phyloP scores from a whole-genome alignment of 108 stramenopile genomes.

The Thalassiosira profunda region DNA sequence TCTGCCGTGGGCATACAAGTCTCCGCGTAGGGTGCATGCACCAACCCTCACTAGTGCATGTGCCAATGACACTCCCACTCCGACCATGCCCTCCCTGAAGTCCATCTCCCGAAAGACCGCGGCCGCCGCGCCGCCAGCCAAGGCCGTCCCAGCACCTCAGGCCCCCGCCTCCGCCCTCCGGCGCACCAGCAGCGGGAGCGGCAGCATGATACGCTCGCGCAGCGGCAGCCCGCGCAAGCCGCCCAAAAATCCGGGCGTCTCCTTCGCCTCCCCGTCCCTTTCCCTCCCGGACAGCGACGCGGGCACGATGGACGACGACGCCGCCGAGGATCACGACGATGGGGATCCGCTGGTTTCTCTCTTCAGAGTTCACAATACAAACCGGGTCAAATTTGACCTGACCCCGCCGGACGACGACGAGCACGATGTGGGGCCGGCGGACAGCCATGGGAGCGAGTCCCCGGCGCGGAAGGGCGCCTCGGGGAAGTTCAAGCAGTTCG shows the following conservation, averaged over 20 bases:
- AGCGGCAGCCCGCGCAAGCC: background rate
- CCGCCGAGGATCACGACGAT: conserved; percentile 1
- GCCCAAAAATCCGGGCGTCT: background rate
- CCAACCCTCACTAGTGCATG: too few relatives aligned
- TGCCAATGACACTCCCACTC: too few relatives aligned
- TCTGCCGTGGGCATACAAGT: too few relatives aligned
- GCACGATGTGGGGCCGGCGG: background rate
- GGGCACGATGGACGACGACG: background rate
- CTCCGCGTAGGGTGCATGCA: too few relatives aligned
- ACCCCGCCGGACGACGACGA: background rate
- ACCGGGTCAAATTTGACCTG: conserved; percentile 44
- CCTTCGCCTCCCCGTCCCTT: background rate
- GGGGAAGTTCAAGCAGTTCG: background rate
- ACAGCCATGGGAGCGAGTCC: background rate
- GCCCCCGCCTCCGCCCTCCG: background rate
- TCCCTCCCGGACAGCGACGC: background rate
- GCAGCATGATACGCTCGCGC: conserved; percentile 1
- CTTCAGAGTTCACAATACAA: conserved; percentile 46
- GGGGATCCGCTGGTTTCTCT: conserved; percentile 27
- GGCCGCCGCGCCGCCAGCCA: background rate
- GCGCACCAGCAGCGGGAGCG: background rate
- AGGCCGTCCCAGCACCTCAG: background rate
- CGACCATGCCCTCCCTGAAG: too few relatives aligned
- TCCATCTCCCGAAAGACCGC: too few relatives aligned
- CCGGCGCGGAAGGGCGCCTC: background rate